Conservation (phyloP, 352 stramenopile species). For the Phytophthora fragariae region DNA sequence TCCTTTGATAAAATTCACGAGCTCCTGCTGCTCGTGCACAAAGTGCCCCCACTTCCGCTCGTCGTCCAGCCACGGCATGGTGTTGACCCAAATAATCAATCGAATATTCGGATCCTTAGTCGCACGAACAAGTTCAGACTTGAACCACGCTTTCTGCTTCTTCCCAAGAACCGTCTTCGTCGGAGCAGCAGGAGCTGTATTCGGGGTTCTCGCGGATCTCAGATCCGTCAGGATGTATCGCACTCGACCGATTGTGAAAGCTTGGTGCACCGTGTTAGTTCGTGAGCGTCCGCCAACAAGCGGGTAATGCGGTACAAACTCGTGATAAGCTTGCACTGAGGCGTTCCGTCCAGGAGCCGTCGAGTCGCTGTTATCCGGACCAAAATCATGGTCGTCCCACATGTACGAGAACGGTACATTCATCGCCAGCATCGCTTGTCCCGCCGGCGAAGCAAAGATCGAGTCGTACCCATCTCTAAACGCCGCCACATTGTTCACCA, state of each 20-base stretch:
- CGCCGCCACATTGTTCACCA: slow-evolving; percentile 59
- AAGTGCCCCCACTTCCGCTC: slow-evolving; percentile 91
- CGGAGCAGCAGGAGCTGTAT: slow-evolving; percentile 65
- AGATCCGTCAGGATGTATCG: slow-evolving; percentile 88
- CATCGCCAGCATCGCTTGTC: slow-evolving; percentile 81
- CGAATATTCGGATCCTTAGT: slow-evolving; percentile 60
- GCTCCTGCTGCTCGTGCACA: slow-evolving; percentile 74
- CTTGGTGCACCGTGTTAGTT: slow-evolving; percentile 70
- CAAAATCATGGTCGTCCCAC: slow-evolving; percentile 93
- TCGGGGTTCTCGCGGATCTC: slow-evolving; percentile 76
- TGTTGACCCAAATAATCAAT: slow-evolving; percentile 88
- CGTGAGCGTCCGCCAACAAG: slow-evolving; percentile 43
- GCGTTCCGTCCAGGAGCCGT: slow-evolving; percentile 74
- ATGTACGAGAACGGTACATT: slow-evolving; percentile 89
- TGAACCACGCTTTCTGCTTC: slow-evolving; percentile 90
- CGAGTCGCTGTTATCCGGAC: slow-evolving; percentile 89
- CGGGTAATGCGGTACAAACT: slow-evolving; percentile 86
- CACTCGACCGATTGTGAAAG: slow-evolving; percentile 87
- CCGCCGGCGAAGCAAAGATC: slow-evolving; percentile 76
- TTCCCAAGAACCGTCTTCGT: slow-evolving; percentile 86
- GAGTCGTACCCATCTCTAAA: slow-evolving; percentile 77
- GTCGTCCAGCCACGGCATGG: slow-evolving; percentile 90
- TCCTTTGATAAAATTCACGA: slow-evolving; percentile 77
- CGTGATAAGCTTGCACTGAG: slow-evolving; percentile 79
- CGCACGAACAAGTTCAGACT: slow-evolving; percentile 72